Base-by-base conservation (phyloP, 768 basidiomycete genomes). In the Cubamyces sp. region DNA sequence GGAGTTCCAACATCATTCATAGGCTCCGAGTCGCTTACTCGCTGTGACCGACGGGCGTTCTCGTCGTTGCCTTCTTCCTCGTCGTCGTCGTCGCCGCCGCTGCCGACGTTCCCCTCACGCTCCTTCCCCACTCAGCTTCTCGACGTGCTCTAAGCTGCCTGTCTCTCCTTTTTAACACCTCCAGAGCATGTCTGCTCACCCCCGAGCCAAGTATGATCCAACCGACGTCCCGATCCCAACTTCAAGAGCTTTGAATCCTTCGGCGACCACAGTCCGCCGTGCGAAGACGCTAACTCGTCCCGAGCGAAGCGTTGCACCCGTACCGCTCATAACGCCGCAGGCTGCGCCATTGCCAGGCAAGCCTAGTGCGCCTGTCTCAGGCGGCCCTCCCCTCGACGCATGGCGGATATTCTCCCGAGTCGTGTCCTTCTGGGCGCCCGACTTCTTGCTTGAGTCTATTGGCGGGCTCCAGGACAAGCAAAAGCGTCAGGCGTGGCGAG, bases 231-330 rank as follows among this genome's bases (percentile, higher is more conserved):
- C 88, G 65, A 87, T 87, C 59, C 86, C 86, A 30, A 90, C 87
- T 61, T 46, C 65, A 59, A 60, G 63, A 54, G 42, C 58, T 16
- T 57, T 74, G 41, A 66, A 65, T 49, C 62, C 64, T 45, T 81
- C 81, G 19, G 72, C 79, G 47, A 75, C 84, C 49, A 89, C 90
- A 52, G 79, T 94, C 58, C 88, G 89, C 57, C 84, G 96, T 56
- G 92, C 92, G 72, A 99, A 98, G 81, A 99, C 97, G 6, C 87
- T 99, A 68, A 98, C 93, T 53, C 85, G 94, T 61, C 97, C 97
- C 70, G 97, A 99, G 79, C 87, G 97, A 60, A 83, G 92, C 71
- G 92, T 98, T 51, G 94, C 94, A 4, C 93, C 95, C 39, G 90
- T 91, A 16, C 96, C 96, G 5, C 88, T 99, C 70, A 96, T 99